phyloP scores from a whole-genome alignment of 225 moss, liverwort and hornwort genomes.

The Neckera pumila region DNA sequence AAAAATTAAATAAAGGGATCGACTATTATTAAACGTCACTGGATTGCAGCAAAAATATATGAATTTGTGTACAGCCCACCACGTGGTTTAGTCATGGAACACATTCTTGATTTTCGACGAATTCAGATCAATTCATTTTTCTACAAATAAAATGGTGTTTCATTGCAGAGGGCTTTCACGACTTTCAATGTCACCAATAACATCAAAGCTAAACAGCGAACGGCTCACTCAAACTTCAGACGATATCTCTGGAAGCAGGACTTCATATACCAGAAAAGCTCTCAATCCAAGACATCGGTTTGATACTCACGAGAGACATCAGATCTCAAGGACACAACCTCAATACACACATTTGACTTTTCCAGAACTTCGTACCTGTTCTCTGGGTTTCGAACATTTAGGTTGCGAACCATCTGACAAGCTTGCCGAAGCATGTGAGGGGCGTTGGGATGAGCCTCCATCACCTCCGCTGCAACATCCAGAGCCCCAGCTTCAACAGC shows the following conservation, averaged over 20 bases:
- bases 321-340: neutral
- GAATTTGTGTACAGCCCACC: neutral
- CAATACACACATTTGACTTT: neutral
- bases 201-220: neutral
- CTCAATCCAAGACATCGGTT: neutral
- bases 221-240: neutral
- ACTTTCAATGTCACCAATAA: neutral
- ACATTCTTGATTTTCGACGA: neutral
- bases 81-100: neutral
- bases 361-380: constrained; percentile 50
- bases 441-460: constrained; percentile 47
- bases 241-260: neutral
- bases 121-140: neutral
- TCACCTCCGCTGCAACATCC: constrained; percentile 75
- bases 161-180: neutral
- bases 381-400: constrained; percentile 74
- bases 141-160: neutral
- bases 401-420: constrained; percentile 82
- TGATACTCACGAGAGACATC: too few relatives aligned
- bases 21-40: neutral
- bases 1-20: neutral
- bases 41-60: neutral
- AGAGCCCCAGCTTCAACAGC: constrained; percentile 81
- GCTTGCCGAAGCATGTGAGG: constrained; percentile 76
- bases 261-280: neutral